A percentile compares a stretch with the other conserved stretches of the same genome.
These are phyloP conservation scores for Actinomortierella wolfii DNA, from an alignment of 371 early-diverging fungal species.

Conservation along the genomic window DNA sequence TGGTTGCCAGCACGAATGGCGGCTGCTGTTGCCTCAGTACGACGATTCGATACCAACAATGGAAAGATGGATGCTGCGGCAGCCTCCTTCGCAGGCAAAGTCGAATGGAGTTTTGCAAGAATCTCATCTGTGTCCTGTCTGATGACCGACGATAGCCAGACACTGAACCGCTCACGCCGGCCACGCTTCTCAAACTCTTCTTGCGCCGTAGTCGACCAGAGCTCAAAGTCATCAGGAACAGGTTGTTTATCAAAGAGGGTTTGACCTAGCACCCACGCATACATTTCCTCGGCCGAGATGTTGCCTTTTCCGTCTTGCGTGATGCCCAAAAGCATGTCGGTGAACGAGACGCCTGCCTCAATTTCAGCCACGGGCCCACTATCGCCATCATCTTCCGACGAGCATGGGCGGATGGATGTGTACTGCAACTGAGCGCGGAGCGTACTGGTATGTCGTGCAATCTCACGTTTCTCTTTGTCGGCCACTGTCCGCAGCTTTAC, in stretches of 20 bases:
- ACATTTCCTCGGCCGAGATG: constrained; percentile 38
- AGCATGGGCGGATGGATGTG: constrained; percentile 19
- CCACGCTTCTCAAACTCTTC: constrained; percentile 30
- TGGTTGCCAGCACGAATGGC: constrained; percentile 60
- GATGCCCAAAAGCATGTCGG: constrained; percentile 21
- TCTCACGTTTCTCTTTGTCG: constrained; percentile 14
- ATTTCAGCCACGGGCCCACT: constrained; percentile 30
- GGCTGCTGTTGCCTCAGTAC: constrained; percentile 59
- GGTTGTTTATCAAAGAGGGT: constrained; percentile 43
- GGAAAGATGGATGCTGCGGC: constrained; percentile 54
- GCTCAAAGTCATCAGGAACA: constrained; percentile 9
- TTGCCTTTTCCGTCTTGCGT: constrained; percentile 18
- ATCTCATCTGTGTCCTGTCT: constrained; percentile 49
- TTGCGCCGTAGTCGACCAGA: constrained; percentile 12
- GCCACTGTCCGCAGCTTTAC: constrained; percentile 20
- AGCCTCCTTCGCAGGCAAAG: constrained; percentile 9
- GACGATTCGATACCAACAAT: constrained; percentile 54
- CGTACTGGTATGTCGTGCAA: constrained; percentile 18
- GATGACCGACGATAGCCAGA: constrained; percentile 45
- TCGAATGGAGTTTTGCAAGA: constrained; percentile 3
- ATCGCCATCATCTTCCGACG: constrained; percentile 15
- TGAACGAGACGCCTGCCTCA: constrained; percentile 24
- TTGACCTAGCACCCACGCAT: constrained; percentile 59
- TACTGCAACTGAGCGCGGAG: constrained; percentile 32
- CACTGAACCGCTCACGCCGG: constrained; percentile 42